A percentile compares a stretch with the other conserved stretches of the same genome.
phyloP scores from a whole-genome alignment of 1,284 basidiomycete species.

The Fomitopsis schrenkii region DNA sequence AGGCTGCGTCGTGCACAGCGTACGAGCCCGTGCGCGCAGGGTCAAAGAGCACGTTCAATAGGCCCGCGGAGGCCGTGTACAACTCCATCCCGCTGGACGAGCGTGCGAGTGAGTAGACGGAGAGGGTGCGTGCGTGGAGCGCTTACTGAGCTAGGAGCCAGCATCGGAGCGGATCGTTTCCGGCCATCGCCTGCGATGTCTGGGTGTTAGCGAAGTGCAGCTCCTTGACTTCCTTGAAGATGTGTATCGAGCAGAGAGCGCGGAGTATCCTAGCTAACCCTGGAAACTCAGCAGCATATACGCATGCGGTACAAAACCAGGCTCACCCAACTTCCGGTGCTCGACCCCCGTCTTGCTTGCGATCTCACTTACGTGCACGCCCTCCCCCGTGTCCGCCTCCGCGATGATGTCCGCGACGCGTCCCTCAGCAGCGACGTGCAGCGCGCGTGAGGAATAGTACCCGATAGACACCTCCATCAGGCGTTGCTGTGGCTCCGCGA shows the following conservation, averaged over 20 bases:
- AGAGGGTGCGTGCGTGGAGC: background rate
- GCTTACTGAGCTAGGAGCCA: conserved; percentile 1
- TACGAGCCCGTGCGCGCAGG: conserved; percentile 1
- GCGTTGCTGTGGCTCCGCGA: conserved; percentile 8
- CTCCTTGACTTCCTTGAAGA: conserved; percentile 7
- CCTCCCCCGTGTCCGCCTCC: conserved; percentile 2
- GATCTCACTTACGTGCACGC: conserved; percentile 1
- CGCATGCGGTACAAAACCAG: background rate
- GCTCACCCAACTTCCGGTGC: conserved; percentile 6
- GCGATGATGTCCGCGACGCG: conserved; percentile 12
- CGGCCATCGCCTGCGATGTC: conserved; percentile 2
- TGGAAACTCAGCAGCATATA: background rate
- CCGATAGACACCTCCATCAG: conserved; percentile 7
- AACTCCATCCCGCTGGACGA: background rate
- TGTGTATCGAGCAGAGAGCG: conserved; percentile 5
- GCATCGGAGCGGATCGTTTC: conserved; percentile 4
- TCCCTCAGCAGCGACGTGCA: conserved; percentile 11
- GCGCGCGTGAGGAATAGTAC: conserved; percentile 10
- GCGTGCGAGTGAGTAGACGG: background rate
- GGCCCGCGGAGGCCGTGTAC: conserved; percentile 5
- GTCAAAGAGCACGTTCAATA: conserved; percentile 7
- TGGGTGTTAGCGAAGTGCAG: conserved; percentile 7
- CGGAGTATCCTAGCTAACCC: conserved; percentile 7
- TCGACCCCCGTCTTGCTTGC: conserved; percentile 1
- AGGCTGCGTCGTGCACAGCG: background rate